These are phyloP conservation scores for Arthrobotrys sphaeroides DNA, from an alignment of 2,329 filamentous ascomycete species.

Conservation along the genomic window DNA sequence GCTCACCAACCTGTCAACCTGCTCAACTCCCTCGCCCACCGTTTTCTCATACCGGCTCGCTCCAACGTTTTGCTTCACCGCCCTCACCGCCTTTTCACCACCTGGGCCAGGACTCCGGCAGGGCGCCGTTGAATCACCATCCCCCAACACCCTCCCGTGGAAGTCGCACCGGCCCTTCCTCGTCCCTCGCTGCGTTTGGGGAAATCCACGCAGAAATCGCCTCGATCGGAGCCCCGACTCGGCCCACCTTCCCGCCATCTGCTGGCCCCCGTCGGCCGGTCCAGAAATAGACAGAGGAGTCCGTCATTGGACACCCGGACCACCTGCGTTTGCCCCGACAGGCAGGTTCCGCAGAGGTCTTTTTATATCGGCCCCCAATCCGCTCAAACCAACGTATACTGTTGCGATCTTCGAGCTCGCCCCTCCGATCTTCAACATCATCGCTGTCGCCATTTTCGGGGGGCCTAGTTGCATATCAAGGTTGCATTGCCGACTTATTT, in stretches of 20 bases:
- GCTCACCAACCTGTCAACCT: conserved; percentile 17
- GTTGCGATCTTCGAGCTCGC: too few relatives aligned
- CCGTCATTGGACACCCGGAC: too few relatives aligned
- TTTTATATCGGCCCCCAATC: neutral
- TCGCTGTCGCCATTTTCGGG: neutral
- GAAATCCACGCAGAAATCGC: neutral
- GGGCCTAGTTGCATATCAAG: neutral
- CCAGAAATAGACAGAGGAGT: too few relatives aligned
- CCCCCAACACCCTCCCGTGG: too few relatives aligned
- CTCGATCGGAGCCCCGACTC: neutral
- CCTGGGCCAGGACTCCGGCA: too few relatives aligned
- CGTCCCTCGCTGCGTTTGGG: neutral
- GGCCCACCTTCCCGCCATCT: neutral
- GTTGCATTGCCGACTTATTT: neutral
- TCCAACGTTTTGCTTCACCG: neutral
- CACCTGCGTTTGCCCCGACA: too few relatives aligned
- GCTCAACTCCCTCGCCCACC: neutral
- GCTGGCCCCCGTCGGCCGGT: neutral
- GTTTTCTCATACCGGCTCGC: neutral
- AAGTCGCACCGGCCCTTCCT: too few relatives aligned
- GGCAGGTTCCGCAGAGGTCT: neutral
- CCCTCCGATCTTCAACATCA: too few relatives aligned
- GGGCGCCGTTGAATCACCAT: too few relatives aligned
- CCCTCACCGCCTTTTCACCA: neutral
- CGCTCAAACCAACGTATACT: too few relatives aligned